These are phyloP conservation scores for Wallacemonas rigidus DNA, from an alignment of 208 protist genomes.

Conservation along the genomic window DNA sequence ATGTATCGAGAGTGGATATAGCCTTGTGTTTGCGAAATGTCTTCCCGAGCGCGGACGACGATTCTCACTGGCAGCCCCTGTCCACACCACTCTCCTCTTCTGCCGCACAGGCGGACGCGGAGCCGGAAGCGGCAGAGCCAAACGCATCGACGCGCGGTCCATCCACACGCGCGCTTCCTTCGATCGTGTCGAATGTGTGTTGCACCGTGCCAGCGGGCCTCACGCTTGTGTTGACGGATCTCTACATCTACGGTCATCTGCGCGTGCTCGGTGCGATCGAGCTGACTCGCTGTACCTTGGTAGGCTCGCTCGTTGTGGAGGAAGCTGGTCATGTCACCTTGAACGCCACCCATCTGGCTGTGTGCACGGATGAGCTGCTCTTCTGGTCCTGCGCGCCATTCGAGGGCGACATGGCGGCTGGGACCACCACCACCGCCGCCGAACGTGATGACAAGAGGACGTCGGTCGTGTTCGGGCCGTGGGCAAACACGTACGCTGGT, in stretches of 20 bases:
- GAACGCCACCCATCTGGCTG: constrained; percentile 33
- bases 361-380: constrained; percentile 42
- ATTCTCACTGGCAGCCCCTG: background rate
- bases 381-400: constrained; percentile 6
- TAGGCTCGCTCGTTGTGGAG: constrained; percentile 55
- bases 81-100: background rate
- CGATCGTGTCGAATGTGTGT: background rate
- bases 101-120: too few species aligned
- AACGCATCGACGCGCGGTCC: too few species aligned
- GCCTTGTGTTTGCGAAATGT: background rate
- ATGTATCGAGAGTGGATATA: background rate
- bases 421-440: background rate
- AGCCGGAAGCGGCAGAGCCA: too few species aligned
- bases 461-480: constrained; percentile 3
- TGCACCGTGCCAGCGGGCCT: constrained; percentile 43
- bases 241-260: constrained; percentile 61
- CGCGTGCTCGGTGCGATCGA: constrained; percentile 51
- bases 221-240: constrained; percentile 42
- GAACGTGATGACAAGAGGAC: background rate
- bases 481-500: background rate
- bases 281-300: constrained; percentile 59
- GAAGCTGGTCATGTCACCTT: constrained; percentile 41
- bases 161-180: too few species aligned
- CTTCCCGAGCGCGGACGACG: background rate
- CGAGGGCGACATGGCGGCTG: background rate